phyloP scores from a whole-genome alignment of 345 rosid species.

The Zanthoxylum bungeanum region DNA sequence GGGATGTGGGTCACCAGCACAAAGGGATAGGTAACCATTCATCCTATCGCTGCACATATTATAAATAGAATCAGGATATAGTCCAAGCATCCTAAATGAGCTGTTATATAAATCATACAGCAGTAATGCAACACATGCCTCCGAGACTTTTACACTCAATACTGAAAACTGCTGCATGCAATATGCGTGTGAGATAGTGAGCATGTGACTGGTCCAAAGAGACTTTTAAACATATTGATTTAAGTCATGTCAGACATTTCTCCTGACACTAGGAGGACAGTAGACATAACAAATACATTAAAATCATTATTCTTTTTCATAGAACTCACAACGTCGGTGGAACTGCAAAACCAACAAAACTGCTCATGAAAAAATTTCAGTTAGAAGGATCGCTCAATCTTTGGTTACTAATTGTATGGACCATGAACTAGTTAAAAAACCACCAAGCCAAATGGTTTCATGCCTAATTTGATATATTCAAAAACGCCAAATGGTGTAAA shows the following conservation, averaged over 20 bases:
- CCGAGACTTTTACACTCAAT: neutral
- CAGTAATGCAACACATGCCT: neutral
- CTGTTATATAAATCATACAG: neutral
- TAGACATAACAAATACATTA: neutral
- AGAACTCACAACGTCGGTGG: neutral
- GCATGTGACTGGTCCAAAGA: neutral
- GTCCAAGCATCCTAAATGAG: constrained; percentile 8
- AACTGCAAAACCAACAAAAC: neutral
- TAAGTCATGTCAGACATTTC: neutral
- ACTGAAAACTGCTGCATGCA: neutral
- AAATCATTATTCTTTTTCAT: neutral
- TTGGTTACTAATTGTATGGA: neutral
- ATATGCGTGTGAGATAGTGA: neutral
- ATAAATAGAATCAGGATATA: constrained; percentile 39
- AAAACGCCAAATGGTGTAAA: neutral
- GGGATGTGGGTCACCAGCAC: constrained; percentile 75
- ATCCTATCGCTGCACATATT: constrained; percentile 82
- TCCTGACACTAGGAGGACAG: neutral
- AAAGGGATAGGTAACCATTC: constrained; percentile 87
- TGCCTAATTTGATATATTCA: neutral
- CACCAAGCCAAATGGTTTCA: neutral
- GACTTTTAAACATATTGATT: neutral
- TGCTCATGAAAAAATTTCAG: neutral
- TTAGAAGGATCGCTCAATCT: neutral
- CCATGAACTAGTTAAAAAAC: neutral